phyloP scores from a whole-genome alignment of 2,329 filamentous ascomycete species.

The Exserohilum rostratum region DNA sequence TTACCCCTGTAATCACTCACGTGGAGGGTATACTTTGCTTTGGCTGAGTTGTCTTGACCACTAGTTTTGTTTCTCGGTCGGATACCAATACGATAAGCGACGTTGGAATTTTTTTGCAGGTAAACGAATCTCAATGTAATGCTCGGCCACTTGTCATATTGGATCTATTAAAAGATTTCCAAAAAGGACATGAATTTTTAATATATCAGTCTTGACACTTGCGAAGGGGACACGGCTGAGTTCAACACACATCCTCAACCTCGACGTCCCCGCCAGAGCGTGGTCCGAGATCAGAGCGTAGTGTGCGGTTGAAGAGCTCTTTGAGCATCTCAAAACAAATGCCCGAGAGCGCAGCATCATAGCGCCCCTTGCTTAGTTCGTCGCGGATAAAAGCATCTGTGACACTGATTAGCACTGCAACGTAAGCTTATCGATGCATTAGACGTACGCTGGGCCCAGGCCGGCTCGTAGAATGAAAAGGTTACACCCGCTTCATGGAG shows the following conservation, averaged over 20 bases:
- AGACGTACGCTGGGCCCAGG: slow-evolving; percentile 80
- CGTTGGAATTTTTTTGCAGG: background rate
- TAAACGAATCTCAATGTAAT: background rate
- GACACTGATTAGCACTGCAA: background rate
- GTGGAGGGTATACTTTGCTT: background rate
- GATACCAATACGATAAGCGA: background rate
- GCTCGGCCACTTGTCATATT: background rate
- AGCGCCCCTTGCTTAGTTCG: slow-evolving; percentile 90
- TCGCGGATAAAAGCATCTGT: slow-evolving; percentile 88
- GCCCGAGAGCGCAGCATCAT: slow-evolving; percentile 84
- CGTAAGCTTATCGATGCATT: background rate
- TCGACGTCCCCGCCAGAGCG: slow-evolving; percentile 65
- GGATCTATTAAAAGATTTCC: background rate
- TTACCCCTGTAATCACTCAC: background rate
- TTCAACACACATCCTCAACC: slow-evolving; percentile 72
- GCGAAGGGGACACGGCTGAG: background rate
- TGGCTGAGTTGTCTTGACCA: background rate
- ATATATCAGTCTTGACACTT: background rate
- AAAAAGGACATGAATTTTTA: background rate
- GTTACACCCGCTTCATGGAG: slow-evolving; percentile 75
- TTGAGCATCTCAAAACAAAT: slow-evolving; percentile 90
- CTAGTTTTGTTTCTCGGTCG: background rate
- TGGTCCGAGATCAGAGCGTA: slow-evolving; percentile 80
- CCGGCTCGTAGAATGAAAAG: slow-evolving; percentile 86
- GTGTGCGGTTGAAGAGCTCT: slow-evolving; percentile 78